A percentile compares a stretch with the other conserved stretches of the same genome.
Evolutionary conservation across 495 filamentous ascomycete species (phyloP).

Genomic region (Aspergillus olivimuriae): DNA sequence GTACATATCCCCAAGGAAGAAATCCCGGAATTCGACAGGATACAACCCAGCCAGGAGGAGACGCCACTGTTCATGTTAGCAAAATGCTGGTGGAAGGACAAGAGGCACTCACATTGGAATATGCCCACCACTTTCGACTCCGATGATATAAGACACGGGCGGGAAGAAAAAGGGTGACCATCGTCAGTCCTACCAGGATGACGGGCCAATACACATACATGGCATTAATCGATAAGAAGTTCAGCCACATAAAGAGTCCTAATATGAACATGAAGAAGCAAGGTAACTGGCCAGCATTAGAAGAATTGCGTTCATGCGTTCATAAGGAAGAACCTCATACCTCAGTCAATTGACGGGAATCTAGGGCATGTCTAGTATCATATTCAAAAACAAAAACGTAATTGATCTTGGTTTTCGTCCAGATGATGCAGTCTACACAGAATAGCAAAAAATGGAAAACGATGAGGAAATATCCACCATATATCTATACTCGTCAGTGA

Average conservation of each 20-base stretch:
- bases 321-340: slow-evolving; percentile 24
- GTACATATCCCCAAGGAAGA: slow-evolving; percentile 96
- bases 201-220: slow-evolving; percentile 87
- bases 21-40: slow-evolving; percentile 93
- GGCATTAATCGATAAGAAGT: slow-evolving; percentile 63
- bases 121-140: slow-evolving; percentile 75
- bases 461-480: slow-evolving; percentile 77
- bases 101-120: slow-evolving; percentile 64
- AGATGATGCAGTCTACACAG: slow-evolving; percentile 71
- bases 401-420: slow-evolving; percentile 80
- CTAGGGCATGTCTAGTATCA: slow-evolving; percentile 73
- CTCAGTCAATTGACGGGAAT: slow-evolving; percentile 86
- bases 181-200: slow-evolving; percentile 63
- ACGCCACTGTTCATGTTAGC: slow-evolving; percentile 58
- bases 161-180: slow-evolving; percentile 68
- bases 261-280: slow-evolving; percentile 70
- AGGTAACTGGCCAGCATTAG: slow-evolving; percentile 49
- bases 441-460: slow-evolving; percentile 70
- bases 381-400: slow-evolving; percentile 97
- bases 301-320: background rate
- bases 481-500: slow-evolving; percentile 47
- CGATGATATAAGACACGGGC: slow-evolving; percentile 65
- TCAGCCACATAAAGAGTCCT: slow-evolving; percentile 78
- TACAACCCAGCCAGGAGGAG: slow-evolving; percentile 79
- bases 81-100: no score